Base-by-base conservation (phyloP, 2,329 filamentous ascomycete species). In the Davidsoniella australis region DNA sequence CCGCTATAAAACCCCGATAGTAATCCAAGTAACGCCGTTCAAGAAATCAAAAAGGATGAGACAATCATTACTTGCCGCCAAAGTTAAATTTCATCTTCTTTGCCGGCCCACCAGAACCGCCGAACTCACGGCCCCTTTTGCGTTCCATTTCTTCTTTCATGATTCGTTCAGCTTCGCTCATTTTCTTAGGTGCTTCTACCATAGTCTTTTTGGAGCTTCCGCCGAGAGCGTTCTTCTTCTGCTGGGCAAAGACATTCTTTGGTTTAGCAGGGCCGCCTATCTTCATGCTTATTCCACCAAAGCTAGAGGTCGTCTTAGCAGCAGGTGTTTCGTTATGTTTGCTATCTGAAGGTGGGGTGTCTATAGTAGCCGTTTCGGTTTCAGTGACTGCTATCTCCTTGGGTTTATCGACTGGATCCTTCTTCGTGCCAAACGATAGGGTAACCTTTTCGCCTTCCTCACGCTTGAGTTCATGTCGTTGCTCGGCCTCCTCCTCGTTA, bases 111-210 rank as follows among this genome's bases (percentile, higher is more conserved):
- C 70, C 70, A 1, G 62, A 62, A 3, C 60, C 60, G 29, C 29
- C 29, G 12, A 33, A 33, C 8, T 69, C 72, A 44, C 75, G 67
- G 33, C 69, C 64, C 49, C 80, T 70, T 60, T 86, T 87, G 55
- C 73, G 70, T 57, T 86, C 82, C 63, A 85, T 72, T 59, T 88
- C 83, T 57, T 84, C 81, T 63, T 82, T 85, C 87, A 94, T 94
- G 58, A 91, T 93, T 48, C 82, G 74, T 64, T 89, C 86, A 2
- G 80, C 82, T 60, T 93, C 85, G 58, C 83, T 89, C 75, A 94
- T 89, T 58, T 84, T 91, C 69, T 84, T 86, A 2, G 78, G 79
- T 49, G 73, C 73, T 54, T 77, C 76, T 3, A 75, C 65, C 9
- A 69, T 71, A 29, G 66, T 57, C 66, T 86, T 88, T 59, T 73